A percentile compares a stretch with the other conserved stretches of the same genome.
Conservation (phyloP, 805 yeast genomes). For the Candida silvatica region DNA sequence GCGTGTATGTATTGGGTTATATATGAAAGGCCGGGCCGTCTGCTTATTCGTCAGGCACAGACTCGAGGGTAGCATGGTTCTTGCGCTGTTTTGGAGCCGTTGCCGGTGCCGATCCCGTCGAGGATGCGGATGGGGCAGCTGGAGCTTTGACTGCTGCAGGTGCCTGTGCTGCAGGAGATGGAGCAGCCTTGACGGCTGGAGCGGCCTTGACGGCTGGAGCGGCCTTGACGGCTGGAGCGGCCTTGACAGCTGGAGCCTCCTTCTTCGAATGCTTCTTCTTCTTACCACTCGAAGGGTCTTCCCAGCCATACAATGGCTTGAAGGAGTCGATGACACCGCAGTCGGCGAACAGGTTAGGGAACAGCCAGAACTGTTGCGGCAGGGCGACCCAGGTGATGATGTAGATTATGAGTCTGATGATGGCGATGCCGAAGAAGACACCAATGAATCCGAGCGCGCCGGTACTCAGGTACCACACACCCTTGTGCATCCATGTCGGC, state of each 20-base stretch:
- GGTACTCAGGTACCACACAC: conserved; percentile 86
- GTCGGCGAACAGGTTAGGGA: conserved; percentile 93
- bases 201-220: conserved; percentile 6
- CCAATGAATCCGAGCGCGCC: conserved; percentile 66
- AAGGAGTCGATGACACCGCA: conserved; percentile 92
- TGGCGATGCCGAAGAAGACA: conserved; percentile 67
- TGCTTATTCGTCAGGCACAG: too few species aligned
- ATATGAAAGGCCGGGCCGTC: too few species aligned
- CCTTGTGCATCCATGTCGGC: conserved; percentile 84
- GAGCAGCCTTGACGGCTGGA: conserved; percentile 6
- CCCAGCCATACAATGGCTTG: conserved; percentile 83
- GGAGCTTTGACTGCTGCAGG: too few species aligned
- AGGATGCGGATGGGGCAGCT: too few species aligned
- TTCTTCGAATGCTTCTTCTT: conserved; percentile 4
- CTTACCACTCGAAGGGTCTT: conserved; percentile 24
- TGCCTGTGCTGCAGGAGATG: conserved; percentile 15
- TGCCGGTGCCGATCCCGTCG: too few species aligned
- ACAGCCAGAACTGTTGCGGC: conserved; percentile 85
- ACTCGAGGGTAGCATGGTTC: too few species aligned
- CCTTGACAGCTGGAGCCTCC: conserved; percentile 1
- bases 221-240: conserved; percentile 7
- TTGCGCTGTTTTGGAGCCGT: too few species aligned
- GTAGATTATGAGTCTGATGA: conserved; percentile 69
- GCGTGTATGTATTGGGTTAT: too few species aligned
- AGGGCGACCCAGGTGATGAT: conserved; percentile 45